These are phyloP conservation scores for Tricholoma terreum DNA, from an alignment of 768 basidiomycete species.

Conservation along the genomic window DNA sequence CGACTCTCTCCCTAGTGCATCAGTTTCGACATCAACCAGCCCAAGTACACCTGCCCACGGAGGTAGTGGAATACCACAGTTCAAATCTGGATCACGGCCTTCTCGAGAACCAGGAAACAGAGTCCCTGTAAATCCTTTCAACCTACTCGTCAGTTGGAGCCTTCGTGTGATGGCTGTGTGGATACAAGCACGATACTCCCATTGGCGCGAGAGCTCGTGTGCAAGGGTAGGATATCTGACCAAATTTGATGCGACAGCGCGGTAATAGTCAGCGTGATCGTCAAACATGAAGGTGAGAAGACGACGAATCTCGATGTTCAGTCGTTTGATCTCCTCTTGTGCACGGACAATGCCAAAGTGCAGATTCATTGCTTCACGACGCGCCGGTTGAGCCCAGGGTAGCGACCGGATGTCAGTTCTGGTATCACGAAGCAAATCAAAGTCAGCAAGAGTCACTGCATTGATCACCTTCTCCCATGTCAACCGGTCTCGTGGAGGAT, in stretches of 20 bases:
- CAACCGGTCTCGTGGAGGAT: not conserved
- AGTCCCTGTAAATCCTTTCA: no score
- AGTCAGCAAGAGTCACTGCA: not conserved
- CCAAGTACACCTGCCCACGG: no score
- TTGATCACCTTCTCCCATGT: no score
- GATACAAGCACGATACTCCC: not conserved
- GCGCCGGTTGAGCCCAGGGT: constrained; percentile 2
- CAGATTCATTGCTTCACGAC: no score
- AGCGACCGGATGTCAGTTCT: not conserved
- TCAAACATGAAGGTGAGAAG: not conserved
- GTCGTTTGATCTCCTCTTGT: not conserved
- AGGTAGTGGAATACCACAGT: not conserved
- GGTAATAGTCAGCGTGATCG: not conserved
- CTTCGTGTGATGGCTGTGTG: not conserved
- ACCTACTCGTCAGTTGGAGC: not conserved
- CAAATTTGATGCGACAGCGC: not conserved
- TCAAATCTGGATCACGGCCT: not conserved
- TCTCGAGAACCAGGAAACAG: not conserved
- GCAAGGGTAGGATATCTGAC: not conserved
- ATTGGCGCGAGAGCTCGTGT: not conserved
- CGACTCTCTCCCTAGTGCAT: no score
- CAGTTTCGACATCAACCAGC: no score
- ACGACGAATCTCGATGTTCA: no score
- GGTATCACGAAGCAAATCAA: not conserved
- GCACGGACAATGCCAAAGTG: not conserved